Conservation (phyloP, 2,329 filamentous ascomycete species). For the Huntiella omanensis region DNA sequence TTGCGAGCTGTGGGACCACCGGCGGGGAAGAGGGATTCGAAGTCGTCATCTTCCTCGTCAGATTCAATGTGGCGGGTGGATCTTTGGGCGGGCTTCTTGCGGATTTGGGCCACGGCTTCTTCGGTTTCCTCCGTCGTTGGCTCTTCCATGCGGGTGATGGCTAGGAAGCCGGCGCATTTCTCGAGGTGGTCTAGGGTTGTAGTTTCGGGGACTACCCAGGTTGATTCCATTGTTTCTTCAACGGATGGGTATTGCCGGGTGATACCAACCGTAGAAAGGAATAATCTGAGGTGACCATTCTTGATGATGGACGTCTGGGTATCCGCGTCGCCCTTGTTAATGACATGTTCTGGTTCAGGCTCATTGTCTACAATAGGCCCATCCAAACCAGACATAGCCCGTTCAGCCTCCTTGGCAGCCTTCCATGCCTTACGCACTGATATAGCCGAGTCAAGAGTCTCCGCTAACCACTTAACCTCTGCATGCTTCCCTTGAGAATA, state of each 20-base stretch:
- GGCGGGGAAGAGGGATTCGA: slow-evolving; percentile 47
- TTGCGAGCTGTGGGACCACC: slow-evolving; percentile 44
- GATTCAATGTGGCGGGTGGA: slow-evolving; percentile 44
- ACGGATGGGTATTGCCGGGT: slow-evolving; percentile 32
- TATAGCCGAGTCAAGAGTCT: slow-evolving; percentile 46
- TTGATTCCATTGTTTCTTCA: slow-evolving; percentile 56
- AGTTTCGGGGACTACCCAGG: slow-evolving; percentile 57
- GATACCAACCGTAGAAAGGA: slow-evolving; percentile 61
- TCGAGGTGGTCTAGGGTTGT: slow-evolving; percentile 46
- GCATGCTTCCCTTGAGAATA: slow-evolving; percentile 63
- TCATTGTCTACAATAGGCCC: slow-evolving; percentile 7
- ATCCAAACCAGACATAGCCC: slow-evolving; percentile 20
- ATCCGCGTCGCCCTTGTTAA: slow-evolving; percentile 37
- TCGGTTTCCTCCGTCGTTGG: slow-evolving; percentile 63
- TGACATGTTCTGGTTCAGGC: slow-evolving; percentile 17
- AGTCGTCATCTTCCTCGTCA: slow-evolving; percentile 35
- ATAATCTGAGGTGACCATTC: slow-evolving; percentile 68
- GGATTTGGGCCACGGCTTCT: slow-evolving; percentile 47
- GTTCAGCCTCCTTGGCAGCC: slow-evolving; percentile 43
- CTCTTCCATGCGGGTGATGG: slow-evolving; percentile 58
- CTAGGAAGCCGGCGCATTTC: slow-evolving; percentile 33
- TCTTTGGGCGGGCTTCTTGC: slow-evolving; percentile 15
- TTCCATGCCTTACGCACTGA: slow-evolving; percentile 64
- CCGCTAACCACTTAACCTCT: slow-evolving; percentile 66
- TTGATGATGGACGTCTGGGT: slow-evolving; percentile 65